Evolutionary conservation across 441 rosid species (phyloP), one percentile per base, ranked within the genome.

Genomic region (Populus hybrid): DNA sequence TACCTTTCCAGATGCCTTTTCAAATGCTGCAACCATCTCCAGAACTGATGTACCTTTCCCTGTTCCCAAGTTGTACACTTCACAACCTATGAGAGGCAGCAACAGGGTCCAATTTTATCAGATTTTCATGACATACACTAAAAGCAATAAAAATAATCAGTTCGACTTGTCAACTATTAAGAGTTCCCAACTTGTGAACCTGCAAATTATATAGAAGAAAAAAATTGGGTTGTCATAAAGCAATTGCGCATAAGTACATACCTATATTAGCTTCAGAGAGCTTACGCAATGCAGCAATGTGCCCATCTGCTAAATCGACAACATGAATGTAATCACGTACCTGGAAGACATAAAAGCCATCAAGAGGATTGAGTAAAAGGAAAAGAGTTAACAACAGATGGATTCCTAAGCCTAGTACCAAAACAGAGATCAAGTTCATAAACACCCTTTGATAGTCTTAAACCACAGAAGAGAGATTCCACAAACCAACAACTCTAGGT

Each of bases 261-360:
- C 99, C 92, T 81, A 92, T 87, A 21, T 86, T 81, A n/a, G 84
- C 80, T 81, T 88, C 90, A 50, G 86, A 85, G 46, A 95, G 90
- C 85, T 94, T 95, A 5, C 78, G 83, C 75, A 95, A 16, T 32
- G 98, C 99, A 30, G 99, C 97, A 79, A 92, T 94, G 81, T 95
- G 99, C 28, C 98, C 99, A 76, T 94, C 97, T 0, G 99, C 98
- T 78, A 94, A 85, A 82, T 95, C 99, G 34, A 92, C 80, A 61
- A 95, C 97, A 70, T 95, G 99, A 82, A 94, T 94, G 88, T 94
- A 95, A 84, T 95, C 99, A 34, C 99, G 94, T 3, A 94, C 97
- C 99, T 95, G 92, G 79, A 68, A 38, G 67, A 75, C 8, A 77
- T 8, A 73, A 42, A 67, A 16, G 63, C 21, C 50, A 71, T 46